These are phyloP conservation scores for Nectriaceae sp. DNA, from an alignment of 2,329 filamentous ascomycete species.

Conservation along the genomic window DNA sequence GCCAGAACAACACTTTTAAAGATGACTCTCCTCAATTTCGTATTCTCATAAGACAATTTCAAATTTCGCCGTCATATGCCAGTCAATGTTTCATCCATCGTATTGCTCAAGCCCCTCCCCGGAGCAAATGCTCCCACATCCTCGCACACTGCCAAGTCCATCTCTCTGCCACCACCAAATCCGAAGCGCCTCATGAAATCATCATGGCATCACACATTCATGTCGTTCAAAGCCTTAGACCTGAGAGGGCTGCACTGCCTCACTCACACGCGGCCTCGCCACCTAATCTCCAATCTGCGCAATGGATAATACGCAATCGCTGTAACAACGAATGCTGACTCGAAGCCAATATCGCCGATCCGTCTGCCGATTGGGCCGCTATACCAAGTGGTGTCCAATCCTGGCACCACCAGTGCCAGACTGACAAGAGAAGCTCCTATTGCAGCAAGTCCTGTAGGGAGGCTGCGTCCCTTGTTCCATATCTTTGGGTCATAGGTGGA, in stretches of 20 bases:
- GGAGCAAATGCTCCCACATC: no score
- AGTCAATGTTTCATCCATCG: no score
- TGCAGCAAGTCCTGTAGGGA: slow-evolving; percentile 46
- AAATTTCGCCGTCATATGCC: no score
- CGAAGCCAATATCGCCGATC: slow-evolving; percentile 49
- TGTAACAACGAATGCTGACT: slow-evolving; percentile 44
- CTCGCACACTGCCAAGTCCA: no score
- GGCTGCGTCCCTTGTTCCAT: slow-evolving; percentile 45
- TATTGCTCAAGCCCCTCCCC: no score
- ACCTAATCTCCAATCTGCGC: slow-evolving; percentile 32
- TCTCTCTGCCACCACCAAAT: no score
- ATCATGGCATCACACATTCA: no score
- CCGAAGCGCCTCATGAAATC: no score
- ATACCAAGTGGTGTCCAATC: slow-evolving; percentile 47
- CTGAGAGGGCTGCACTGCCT: neutral
- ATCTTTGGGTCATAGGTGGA: slow-evolving; percentile 40
- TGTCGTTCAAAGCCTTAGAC: no score
- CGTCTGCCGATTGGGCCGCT: slow-evolving; percentile 43
- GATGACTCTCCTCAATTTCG: no score
- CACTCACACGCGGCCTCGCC: slow-evolving; percentile 24
- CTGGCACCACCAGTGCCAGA: slow-evolving; percentile 42
- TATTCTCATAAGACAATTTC: no score
- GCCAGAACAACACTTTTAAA: no score
- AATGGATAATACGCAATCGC: slow-evolving; percentile 44
- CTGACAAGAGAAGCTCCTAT: slow-evolving; percentile 45